Conservation (phyloP, 2,329 filamentous ascomycete species). For the Helicocarpus griseus region DNA sequence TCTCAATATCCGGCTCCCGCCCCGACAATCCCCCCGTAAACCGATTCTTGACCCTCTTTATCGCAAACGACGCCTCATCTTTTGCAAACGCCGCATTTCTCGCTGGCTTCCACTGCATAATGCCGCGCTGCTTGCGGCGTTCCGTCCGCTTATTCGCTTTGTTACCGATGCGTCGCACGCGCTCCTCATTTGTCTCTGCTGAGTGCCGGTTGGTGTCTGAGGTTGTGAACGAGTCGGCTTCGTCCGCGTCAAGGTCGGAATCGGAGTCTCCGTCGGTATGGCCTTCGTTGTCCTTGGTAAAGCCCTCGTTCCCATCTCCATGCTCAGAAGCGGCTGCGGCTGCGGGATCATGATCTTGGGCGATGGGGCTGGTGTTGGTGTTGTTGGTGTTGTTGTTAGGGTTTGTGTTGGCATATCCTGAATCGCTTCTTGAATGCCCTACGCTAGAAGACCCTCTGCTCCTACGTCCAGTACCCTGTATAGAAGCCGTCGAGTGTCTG, state of each 20-base stretch:
- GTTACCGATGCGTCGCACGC: slow-evolving; percentile 18
- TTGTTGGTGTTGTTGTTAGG: not conserved
- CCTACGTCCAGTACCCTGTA: not conserved
- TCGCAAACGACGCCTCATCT: slow-evolving; percentile 70
- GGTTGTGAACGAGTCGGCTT: slow-evolving; percentile 7
- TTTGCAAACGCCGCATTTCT: slow-evolving; percentile 80
- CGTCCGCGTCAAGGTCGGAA: slow-evolving; percentile 7
- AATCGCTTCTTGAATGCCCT: not conserved
- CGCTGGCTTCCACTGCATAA: slow-evolving; percentile 94
- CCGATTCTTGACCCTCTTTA: slow-evolving; percentile 66
- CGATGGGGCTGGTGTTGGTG: not conserved
- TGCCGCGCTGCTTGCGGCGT: slow-evolving; percentile 73
- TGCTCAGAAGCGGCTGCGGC: not conserved
- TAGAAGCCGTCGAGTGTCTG: not conserved
- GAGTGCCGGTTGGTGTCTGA: slow-evolving; percentile 4
- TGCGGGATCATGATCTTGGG: not conserved
- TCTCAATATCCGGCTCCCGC: slow-evolving; percentile 80
- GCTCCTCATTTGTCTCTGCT: slow-evolving; percentile 10
- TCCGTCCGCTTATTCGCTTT: slow-evolving; percentile 41
- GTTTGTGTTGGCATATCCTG: not conserved
- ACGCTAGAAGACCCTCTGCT: not conserved
- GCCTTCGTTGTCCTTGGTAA: slow-evolving; percentile 16
- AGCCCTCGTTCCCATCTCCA: slow-evolving; percentile 8
- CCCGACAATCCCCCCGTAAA: slow-evolving; percentile 63
- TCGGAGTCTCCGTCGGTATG: slow-evolving; percentile 15